Evolutionary conservation across 2,329 filamentous ascomycete species (phyloP).

Genomic region (Venturiaceae sp.): DNA sequence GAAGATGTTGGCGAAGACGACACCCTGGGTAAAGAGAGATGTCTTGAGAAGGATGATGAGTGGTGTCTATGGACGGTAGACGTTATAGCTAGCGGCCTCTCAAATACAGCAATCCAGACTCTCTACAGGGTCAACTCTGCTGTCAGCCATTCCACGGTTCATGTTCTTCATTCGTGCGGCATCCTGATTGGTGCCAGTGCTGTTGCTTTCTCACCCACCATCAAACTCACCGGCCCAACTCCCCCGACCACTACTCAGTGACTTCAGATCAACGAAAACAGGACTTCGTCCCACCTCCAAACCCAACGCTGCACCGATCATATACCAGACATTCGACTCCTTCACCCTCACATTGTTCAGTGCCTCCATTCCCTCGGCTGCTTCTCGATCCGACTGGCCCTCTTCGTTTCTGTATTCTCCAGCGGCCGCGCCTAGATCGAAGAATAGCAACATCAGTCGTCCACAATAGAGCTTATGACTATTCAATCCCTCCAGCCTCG

Average conservation of each 20-base stretch:
- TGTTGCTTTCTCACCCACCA: not conserved
- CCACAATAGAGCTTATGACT: not conserved
- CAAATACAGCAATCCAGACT: not conserved
- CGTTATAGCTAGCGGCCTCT: not conserved
- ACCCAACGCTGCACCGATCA: not conserved
- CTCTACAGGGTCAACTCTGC: not conserved
- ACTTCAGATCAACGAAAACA: not conserved
- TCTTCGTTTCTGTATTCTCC: not conserved
- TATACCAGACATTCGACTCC: not conserved
- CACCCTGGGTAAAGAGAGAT: not conserved
- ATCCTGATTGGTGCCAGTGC: not conserved
- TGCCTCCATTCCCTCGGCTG: not conserved
- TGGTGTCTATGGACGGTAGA: not conserved
- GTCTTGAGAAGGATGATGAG: not conserved
- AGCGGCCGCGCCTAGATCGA: not conserved
- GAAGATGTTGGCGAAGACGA: too few relatives aligned
- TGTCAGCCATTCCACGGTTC: not conserved
- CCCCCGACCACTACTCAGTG: not conserved
- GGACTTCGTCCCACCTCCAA: not conserved
- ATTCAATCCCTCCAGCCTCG: too few relatives aligned
- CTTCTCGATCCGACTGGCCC: not conserved
- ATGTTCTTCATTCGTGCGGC: not conserved
- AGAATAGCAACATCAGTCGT: not conserved
- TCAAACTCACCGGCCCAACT: not conserved
- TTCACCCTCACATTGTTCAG: not conserved